phyloP scores from a whole-genome alignment of 2,329 filamentous ascomycete species.

The Fusarium multiceps region DNA sequence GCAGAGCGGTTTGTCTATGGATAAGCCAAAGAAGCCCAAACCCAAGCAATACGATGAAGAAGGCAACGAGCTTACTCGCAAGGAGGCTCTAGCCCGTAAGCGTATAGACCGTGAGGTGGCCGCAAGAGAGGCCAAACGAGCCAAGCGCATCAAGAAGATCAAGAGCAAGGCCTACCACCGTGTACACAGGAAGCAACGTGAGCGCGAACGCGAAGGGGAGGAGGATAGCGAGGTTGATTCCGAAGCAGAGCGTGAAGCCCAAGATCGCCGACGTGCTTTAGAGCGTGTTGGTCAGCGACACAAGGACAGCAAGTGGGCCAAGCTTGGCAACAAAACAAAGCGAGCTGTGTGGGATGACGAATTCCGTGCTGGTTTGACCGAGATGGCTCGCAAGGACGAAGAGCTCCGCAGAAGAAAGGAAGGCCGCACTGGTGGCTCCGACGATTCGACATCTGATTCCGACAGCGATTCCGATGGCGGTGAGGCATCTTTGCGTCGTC shows the following conservation, averaged over 20 bases:
- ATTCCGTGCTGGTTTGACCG: constrained; percentile 78
- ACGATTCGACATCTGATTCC: constrained; percentile 63
- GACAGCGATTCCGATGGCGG: constrained; percentile 69
- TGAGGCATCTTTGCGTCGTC: constrained; percentile 61
- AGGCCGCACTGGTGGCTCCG: constrained; percentile 66
- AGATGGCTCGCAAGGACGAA: constrained; percentile 85
- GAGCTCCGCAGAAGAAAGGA: constrained; percentile 84
- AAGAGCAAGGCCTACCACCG: constrained; percentile 96
- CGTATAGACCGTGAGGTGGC: constrained; percentile 85
- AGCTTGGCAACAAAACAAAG: constrained; percentile 81
- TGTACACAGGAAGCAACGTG: constrained; percentile 82
- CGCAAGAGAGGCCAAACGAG: constrained; percentile 87
- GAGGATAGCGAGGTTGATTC: constrained; percentile 72
- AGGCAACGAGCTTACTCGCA: constrained; percentile 76
- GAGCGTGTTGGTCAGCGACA: constrained; percentile 89
- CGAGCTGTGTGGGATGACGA: constrained; percentile 90
- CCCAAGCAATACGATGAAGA: constrained; percentile 75
- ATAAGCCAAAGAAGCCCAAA: constrained; percentile 58
- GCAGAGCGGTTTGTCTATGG: constrained; percentile 80
- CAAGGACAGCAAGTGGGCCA: constrained; percentile 92
- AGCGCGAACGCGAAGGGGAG: constrained; percentile 65
- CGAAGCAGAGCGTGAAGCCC: constrained; percentile 71
- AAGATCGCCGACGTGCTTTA: constrained; percentile 80
- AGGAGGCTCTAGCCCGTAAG: constrained; percentile 77
- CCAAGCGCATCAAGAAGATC: constrained; percentile 97